phyloP scores from a whole-genome alignment of 2,329 filamentous ascomycete species.

The Fusarium sp. region DNA sequence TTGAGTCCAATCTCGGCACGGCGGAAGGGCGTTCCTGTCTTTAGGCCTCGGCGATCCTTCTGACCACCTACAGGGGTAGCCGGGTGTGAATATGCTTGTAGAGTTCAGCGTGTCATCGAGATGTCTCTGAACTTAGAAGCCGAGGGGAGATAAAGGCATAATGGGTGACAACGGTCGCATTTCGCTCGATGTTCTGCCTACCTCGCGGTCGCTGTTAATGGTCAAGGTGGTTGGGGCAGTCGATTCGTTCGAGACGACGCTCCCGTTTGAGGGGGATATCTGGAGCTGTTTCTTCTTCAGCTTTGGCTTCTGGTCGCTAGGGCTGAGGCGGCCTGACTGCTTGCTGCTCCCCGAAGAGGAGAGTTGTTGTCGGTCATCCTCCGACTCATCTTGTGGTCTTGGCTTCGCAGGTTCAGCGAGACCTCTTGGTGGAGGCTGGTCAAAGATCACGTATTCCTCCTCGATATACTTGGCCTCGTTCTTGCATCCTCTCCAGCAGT shows the following conservation, averaged over 20 bases:
- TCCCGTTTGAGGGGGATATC: constrained; percentile 58
- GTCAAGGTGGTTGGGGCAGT: constrained; percentile 61
- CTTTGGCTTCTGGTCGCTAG: constrained; percentile 39
- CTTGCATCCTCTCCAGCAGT: constrained; percentile 97
- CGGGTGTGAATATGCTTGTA: constrained; percentile 12
- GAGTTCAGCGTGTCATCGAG: constrained; percentile 14
- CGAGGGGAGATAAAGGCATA: constrained; percentile 73
- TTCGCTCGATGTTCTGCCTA: constrained; percentile 53
- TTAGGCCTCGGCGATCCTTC: neutral
- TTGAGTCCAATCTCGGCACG: neutral
- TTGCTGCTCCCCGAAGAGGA: constrained; percentile 77
- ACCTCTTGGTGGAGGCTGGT: constrained; percentile 67
- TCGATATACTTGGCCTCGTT: constrained; percentile 86
- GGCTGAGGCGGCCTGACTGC: constrained; percentile 52
- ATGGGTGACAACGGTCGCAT: constrained; percentile 73
- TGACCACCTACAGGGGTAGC: constrained; percentile 1
- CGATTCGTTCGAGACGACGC: constrained; percentile 57
- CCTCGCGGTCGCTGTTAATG: constrained; percentile 56
- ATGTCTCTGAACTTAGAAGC: constrained; percentile 57
- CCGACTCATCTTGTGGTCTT: constrained; percentile 40
- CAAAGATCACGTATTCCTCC: constrained; percentile 72
- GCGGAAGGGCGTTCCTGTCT: neutral
- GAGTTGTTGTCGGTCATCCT: constrained; percentile 44
- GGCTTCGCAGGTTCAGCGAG: constrained; percentile 54
- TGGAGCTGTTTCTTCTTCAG: constrained; percentile 60